Conservation (phyloP, 257 asterid genomes). For the Solanum sejunctum region DNA sequence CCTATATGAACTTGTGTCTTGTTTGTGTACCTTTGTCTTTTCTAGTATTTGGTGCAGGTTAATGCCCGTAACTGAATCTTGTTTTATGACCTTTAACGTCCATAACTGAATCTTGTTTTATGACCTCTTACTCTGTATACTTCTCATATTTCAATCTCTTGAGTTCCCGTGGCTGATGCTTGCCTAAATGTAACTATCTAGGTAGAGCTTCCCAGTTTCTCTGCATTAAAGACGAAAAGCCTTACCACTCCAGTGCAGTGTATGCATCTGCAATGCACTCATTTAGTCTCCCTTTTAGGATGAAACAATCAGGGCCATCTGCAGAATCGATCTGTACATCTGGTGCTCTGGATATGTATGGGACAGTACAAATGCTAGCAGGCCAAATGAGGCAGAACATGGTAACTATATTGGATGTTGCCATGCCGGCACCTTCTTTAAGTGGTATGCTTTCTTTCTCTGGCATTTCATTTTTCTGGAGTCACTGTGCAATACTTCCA, state of each 20-base stretch:
- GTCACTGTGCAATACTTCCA: neutral
- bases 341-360: slow-evolving; percentile 61
- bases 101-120: neutral
- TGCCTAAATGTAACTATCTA: slow-evolving; percentile 5
- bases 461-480: neutral
- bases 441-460: slow-evolving; percentile 27
- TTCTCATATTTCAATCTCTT: neutral
- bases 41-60: neutral
- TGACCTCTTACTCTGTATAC: neutral
- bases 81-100: neutral
- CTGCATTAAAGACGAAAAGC: slow-evolving; percentile 45
- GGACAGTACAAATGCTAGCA: slow-evolving; percentile 50
- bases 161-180: neutral
- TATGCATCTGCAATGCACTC: slow-evolving; percentile 92
- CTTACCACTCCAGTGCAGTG: slow-evolving; percentile 79
- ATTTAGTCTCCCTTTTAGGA: slow-evolving; percentile 74
- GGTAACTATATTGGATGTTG: slow-evolving; percentile 56
- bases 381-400: slow-evolving; percentile 72
- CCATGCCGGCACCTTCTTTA: slow-evolving; percentile 70
- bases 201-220: slow-evolving; percentile 63
- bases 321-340: slow-evolving; percentile 29
- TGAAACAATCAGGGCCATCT: slow-evolving; percentile 65
- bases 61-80: neutral
- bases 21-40: neutral
- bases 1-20: neutral